These are phyloP conservation scores for Tolypocladium album DNA, from an alignment of 2,329 filamentous ascomycete genomes.

Conservation along the genomic window DNA sequence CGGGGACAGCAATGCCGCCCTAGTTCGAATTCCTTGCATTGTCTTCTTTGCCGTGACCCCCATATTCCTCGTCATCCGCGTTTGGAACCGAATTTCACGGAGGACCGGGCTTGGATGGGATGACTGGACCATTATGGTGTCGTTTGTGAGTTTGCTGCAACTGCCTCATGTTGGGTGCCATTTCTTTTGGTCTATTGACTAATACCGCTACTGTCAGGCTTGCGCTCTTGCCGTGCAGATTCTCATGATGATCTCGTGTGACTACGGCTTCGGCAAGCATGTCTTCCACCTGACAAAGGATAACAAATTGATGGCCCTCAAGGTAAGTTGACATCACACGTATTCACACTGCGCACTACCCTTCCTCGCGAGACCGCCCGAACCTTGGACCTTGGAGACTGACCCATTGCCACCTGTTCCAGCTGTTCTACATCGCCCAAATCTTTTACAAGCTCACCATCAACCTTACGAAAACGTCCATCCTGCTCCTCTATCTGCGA, in stretches of 20 bases:
- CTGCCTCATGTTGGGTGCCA: not conserved
- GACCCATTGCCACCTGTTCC: not conserved
- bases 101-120: conserved; percentile 27
- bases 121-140: conserved; percentile 30
- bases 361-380: not conserved
- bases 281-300: conserved; percentile 19
- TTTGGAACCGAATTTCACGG: conserved; percentile 27
- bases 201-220: conserved; percentile 10
- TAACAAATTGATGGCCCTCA: conserved; percentile 25
- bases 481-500: conserved; percentile 41
- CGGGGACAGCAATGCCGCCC: conserved; percentile 24
- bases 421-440: conserved; percentile 41
- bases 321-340: conserved; percentile 11
- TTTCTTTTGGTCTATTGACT: not conserved
- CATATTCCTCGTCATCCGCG: conserved; percentile 25
- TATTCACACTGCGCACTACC: not conserved
- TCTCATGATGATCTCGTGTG: conserved; percentile 27
- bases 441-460: conserved; percentile 44
- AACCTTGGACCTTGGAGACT: not conserved
- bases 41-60: conserved; percentile 32
- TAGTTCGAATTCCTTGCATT: conserved; percentile 26
- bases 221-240: conserved; percentile 24
- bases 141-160: conserved; percentile 21
- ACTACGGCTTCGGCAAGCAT: conserved; percentile 32
- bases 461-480: conserved; percentile 41